Percentiles rank a stretch among this genome's conserved stretches.
These are phyloP conservation scores for Capsella rubella DNA, from an alignment of 441 rosid genomes.

Conservation along the genomic window DNA sequence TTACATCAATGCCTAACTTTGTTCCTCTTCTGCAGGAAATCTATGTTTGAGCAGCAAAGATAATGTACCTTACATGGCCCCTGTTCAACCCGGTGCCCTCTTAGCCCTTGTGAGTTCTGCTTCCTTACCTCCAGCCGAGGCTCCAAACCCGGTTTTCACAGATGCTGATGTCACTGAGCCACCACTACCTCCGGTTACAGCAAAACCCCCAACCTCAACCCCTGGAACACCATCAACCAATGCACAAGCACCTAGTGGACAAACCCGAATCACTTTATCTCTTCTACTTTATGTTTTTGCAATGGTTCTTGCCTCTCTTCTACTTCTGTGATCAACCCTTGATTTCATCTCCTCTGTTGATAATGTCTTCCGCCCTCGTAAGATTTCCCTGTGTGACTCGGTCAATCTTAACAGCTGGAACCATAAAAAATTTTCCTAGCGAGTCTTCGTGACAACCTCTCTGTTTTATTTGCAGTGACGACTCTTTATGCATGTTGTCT, in stretches of 20 bases:
- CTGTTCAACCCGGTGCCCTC: constrained; percentile 61
- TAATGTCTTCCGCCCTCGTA: background rate
- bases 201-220: constrained; percentile 27
- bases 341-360: constrained; percentile 33
- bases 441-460: constrained; percentile 23
- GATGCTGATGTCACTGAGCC: constrained; percentile 64
- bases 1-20: constrained; percentile 17
- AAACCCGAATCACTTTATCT: constrained; percentile 31
- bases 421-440: constrained; percentile 3
- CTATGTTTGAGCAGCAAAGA: constrained; percentile 48
- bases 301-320: constrained; percentile 49
- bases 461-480: constrained; percentile 19
- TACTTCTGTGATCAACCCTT: constrained; percentile 52
- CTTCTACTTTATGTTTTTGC: constrained; percentile 42
- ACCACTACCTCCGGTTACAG: constrained; percentile 55
- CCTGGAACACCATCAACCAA: constrained; percentile 28
- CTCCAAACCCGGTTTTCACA: constrained; percentile 63
- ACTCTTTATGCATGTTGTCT: constrained; percentile 15
- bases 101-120: constrained; percentile 25
- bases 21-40: constrained; percentile 56
- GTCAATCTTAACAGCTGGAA: constrained; percentile 34
- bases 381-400: constrained; percentile 13
- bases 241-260: constrained; percentile 45
- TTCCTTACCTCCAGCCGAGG: constrained; percentile 64
- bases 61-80: constrained; percentile 58